Base-by-base conservation (phyloP, 176 grass and related monocot genomes). In the Paspalum vaginatum region DNA sequence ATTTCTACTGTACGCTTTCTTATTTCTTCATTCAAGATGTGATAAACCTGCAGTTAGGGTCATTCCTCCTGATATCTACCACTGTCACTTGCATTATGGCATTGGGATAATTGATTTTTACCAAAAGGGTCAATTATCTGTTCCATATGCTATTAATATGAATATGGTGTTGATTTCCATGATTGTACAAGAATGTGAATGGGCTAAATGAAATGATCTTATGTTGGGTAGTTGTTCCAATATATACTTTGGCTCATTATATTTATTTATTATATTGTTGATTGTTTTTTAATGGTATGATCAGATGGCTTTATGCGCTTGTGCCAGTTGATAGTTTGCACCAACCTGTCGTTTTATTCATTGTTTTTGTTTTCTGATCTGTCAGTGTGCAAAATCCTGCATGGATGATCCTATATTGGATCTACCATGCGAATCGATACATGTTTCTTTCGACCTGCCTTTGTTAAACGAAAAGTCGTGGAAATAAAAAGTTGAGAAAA, bases 141-240 rank as follows among this genome's bases (percentile, higher is more conserved):
- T 41, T 84, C 9, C 21, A 21, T 44, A 53, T 42, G 17, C 16
- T 75, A 16, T 61, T 43, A 61, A 74, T 71, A 49, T 55, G 2
- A 58, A 55, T 18, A 9, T 73, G 54, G 4, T 27, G 47, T 88
- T 47, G 16, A 51, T 37, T 78, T 22, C 27, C 11, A 57, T 45
- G 59, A 8, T 43, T 74, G 37, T 25, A 5, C 22, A 50, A 24
- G 56, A 68, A 18, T 22, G 18, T 20, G 56, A 68, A 18, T 22
- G 18, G 8, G 6, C 41, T 68, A 75, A 74, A 68, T 66, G 20
- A 74, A 78, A 63, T 66, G 14, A 21, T 60, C 51, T n/a, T 43
- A 67, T 51, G 18, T 2, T 24, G 17, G 17, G 55, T 78, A 6
- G 21, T 44, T 66, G 49, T 37, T 63, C 24, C 14, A 63, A 63